Evolutionary conservation across 129 eudicot species (phyloP).

Genomic region (Flaveria bidentis): DNA sequence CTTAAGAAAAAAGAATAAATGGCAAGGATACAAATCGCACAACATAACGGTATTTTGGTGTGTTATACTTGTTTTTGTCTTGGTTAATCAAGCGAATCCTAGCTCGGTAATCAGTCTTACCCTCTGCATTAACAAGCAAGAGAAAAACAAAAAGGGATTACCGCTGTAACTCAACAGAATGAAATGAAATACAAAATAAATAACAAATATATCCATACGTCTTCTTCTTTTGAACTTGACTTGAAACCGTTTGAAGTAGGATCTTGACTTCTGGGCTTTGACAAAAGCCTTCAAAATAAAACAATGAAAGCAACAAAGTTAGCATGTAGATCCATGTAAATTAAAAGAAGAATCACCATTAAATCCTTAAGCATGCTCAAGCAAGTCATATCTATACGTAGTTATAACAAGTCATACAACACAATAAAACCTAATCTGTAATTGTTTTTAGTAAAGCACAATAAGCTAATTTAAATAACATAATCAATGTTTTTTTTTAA

Average conservation of each 20-base stretch:
- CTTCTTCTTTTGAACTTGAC: conserved; percentile 68
- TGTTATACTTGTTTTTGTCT: conserved; percentile 66
- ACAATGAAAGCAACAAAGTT: neutral
- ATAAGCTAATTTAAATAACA: too few species aligned
- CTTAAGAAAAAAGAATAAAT: neutral
- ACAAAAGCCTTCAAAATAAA: conserved; percentile 37
- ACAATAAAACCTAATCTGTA: neutral
- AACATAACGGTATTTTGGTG: conserved; percentile 53
- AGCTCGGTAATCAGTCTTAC: conserved; percentile 65
- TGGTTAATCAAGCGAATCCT: conserved; percentile 61
- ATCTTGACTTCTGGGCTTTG: conserved; percentile 49
- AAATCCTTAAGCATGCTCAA: neutral
- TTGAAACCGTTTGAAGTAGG: conserved; percentile 62
- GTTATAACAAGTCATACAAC: neutral
- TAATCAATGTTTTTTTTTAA: neutral
- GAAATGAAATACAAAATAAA: neutral
- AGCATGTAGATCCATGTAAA: neutral
- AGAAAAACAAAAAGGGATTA: neutral
- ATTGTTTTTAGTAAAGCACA: neutral
- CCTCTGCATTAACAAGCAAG: conserved; percentile 37
- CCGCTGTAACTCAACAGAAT: neutral
- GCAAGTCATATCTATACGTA: neutral
- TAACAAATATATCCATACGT: conserved; percentile 31
- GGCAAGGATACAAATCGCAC: conserved; percentile 58
- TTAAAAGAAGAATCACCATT: neutral